phyloP scores from a whole-genome alignment of 2,329 filamentous ascomycete species.

The Colletotrichum ledebouriae region DNA sequence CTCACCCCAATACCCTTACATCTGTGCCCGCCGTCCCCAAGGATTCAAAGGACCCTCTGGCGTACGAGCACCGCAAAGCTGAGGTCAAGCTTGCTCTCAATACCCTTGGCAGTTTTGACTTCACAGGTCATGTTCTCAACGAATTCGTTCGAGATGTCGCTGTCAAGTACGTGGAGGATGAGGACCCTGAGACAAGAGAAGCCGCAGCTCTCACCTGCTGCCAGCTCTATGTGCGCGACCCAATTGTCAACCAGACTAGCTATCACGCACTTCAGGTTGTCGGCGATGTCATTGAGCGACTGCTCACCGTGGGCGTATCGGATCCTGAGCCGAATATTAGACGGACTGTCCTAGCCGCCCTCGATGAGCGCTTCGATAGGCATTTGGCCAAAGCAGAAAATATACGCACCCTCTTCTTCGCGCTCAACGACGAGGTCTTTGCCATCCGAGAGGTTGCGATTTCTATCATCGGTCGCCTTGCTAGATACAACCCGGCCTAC shows the following conservation, averaged over 20 bases:
- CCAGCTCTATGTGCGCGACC: constrained; percentile 95
- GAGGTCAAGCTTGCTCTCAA: constrained; percentile 95
- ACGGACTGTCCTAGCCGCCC: constrained; percentile 85
- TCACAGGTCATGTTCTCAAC: constrained; percentile 91
- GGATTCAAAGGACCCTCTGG: constrained; percentile 86
- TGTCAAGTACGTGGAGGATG: constrained; percentile 97
- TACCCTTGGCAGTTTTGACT: constrained; percentile 98
- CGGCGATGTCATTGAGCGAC: constrained; percentile 96
- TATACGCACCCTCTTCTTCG: constrained; percentile 93
- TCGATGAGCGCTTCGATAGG: constrained; percentile 94
- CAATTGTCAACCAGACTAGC: constrained; percentile 97
- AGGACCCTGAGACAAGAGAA: constrained; percentile 92
- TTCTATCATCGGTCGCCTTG: constrained; percentile 93
- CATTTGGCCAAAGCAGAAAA: constrained; percentile 99
- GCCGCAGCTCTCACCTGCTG: constrained; percentile 97
- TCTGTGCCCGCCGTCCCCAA: constrained; percentile 87
- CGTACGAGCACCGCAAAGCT: constrained; percentile 83
- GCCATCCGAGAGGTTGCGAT: constrained; percentile 94
- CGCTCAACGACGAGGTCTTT: constrained; percentile 95
- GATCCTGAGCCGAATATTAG: constrained; percentile 92
- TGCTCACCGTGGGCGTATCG: constrained; percentile 93
- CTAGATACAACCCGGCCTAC: constrained; percentile 93
- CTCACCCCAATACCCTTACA: constrained; percentile 82
- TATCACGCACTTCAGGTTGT: constrained; percentile 97
- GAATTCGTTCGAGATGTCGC: constrained; percentile 99